These are phyloP conservation scores for Keithomyces neogunnii DNA, from an alignment of 2,329 filamentous ascomycete genomes.

Conservation along the genomic window DNA sequence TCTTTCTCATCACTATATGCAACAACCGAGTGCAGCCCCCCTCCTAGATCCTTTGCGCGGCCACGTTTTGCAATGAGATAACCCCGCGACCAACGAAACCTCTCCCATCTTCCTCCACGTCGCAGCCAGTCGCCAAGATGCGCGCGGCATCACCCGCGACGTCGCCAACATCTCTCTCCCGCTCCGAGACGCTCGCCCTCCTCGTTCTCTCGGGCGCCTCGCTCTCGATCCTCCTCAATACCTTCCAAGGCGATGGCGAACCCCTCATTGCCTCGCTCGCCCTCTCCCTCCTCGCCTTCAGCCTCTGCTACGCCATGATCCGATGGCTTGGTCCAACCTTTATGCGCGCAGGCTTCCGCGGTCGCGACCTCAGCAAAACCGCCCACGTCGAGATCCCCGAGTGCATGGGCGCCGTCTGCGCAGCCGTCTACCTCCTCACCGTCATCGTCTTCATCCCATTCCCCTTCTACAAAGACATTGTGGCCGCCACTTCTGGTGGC, in stretches of 20 bases:
- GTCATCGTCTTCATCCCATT: conserved; percentile 93
- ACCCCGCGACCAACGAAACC: neutral
- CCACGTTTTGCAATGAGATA: neutral
- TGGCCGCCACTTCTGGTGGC: conserved; percentile 86
- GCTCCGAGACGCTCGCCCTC: conserved; percentile 44
- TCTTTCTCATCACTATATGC: neutral
- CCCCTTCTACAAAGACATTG: conserved; percentile 96
- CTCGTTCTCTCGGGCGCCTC: conserved; percentile 60
- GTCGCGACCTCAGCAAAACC: conserved; percentile 72
- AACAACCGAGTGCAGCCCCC: neutral
- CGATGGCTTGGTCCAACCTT: conserved; percentile 89
- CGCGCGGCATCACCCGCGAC: conserved; percentile 15
- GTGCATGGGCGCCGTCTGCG: conserved; percentile 91
- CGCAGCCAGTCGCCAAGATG: neutral
- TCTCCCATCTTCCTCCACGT: neutral
- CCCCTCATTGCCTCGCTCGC: conserved; percentile 83
- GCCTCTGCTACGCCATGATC: conserved; percentile 75
- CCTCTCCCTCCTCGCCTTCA: conserved; percentile 77
- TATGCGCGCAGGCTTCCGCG: conserved; percentile 79
- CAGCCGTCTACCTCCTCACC: conserved; percentile 81
- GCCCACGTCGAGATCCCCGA: conserved; percentile 75
- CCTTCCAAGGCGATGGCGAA: conserved; percentile 77
- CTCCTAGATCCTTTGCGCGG: neutral
- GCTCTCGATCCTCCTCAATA: conserved; percentile 67
- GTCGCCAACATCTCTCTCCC: conserved; percentile 34